Evolutionary conservation across 208 protist genomes (phyloP), one percentile per base, ranked within the genome.

Genomic region (Acanthamoeba divionensis): DNA sequence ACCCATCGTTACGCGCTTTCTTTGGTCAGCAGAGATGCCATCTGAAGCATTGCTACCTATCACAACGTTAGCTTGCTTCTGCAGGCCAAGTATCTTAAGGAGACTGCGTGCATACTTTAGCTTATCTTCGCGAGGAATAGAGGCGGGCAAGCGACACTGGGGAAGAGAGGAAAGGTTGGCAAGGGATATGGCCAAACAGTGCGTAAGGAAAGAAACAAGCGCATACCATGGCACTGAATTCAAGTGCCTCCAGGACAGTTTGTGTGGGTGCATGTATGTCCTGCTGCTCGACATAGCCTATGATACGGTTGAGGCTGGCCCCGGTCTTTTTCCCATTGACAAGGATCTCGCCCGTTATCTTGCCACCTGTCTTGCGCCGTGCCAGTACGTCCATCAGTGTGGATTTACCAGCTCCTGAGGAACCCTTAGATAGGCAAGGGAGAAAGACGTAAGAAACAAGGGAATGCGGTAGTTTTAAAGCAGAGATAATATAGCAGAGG

Each of bases 371-470:
- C 69, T 93, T 93, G 26, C 91, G 67, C 6, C 90, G 60, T 5
- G 91, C 89, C 5, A 93, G 71, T 26, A 93, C 89, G 57, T 93
- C 91, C 2, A 93, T 48, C 31, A 93, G 69, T 7, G 91, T 93
- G 26, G 67, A 89, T 62, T 93, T 93, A 62, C 91, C 91, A 36
- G 91, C 91, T 48, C 91, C 91, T 7, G 91, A 93, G 52, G 91
- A 80, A 54, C 91, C 91, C 71, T 80, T 45, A 13, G 36, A 41
- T 41, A 6, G 36, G 36, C 1, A 41, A 41, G 36, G 5, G 5
- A 41, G 36, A 41, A 41, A 41, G 1, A 6, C 2, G n/a, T n/a
- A n/a, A 38, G 66, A 8, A 54, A 21, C 33, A 6, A 79, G 9
- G 31, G 52, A 36, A n/a, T 48, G 10, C 36, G 9, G n/a, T 0